Percentiles rank a stretch among this genome's conserved stretches.
Conservation (phyloP, 2,329 filamentous ascomycete genomes). For the Stylonectria norvegica region DNA sequence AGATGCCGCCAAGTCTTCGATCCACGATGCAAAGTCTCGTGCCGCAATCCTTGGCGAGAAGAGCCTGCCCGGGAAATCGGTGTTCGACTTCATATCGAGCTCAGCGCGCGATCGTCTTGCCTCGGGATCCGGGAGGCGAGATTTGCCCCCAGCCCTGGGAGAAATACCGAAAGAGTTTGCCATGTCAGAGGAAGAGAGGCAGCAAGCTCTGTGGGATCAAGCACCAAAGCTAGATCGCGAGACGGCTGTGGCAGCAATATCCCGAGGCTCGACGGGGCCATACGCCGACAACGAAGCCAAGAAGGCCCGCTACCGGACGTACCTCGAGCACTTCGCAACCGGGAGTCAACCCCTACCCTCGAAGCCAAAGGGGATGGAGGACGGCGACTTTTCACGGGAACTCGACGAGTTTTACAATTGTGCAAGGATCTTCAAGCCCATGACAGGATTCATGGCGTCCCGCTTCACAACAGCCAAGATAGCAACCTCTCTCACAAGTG, state of each 20-base stretch:
- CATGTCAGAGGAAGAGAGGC: constrained; percentile 60
- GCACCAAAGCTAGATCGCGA: constrained; percentile 64
- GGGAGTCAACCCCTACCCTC: constrained; percentile 47
- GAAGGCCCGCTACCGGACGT: constrained; percentile 73
- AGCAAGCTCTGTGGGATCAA: constrained; percentile 54
- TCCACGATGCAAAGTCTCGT: constrained; percentile 70
- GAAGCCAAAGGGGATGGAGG: constrained; percentile 42
- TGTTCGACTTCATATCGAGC: constrained; percentile 88
- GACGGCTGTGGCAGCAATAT: constrained; percentile 65
- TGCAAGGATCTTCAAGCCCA: constrained; percentile 78
- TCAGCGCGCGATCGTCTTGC: constrained; percentile 74
- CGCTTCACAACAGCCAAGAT: constrained; percentile 76
- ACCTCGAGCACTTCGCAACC: constrained; percentile 70
- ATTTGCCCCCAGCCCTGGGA: constrained; percentile 74
- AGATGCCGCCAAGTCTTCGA: constrained; percentile 74
- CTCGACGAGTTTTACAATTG: constrained; percentile 68
- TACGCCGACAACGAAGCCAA: constrained; percentile 83
- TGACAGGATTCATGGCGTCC: constrained; percentile 88
- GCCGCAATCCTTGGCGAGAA: constrained; percentile 79
- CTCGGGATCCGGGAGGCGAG: constrained; percentile 67
- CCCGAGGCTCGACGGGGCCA: constrained; percentile 63
- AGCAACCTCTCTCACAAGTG: constrained; percentile 27
- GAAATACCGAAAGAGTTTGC: constrained; percentile 67
- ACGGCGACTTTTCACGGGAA: constrained; percentile 77
- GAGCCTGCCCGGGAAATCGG: constrained; percentile 78